phyloP scores from a whole-genome alignment of 495 filamentous ascomycete species.

The Friedmanniomyces simplex region DNA sequence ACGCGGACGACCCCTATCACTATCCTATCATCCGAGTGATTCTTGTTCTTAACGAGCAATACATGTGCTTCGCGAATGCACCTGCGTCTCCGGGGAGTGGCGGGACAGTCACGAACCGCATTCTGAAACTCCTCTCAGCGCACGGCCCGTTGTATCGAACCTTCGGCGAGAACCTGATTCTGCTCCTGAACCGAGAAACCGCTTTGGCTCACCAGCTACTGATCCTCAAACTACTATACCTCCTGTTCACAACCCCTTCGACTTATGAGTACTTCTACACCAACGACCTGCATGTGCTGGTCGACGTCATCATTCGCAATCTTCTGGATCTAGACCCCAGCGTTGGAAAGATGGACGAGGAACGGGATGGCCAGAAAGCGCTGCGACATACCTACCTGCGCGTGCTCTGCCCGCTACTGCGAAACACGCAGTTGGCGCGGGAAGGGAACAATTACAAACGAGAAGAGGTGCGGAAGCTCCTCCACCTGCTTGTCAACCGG shows the following conservation, averaged over 20 bases:
- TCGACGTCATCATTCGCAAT: conserved; percentile 94
- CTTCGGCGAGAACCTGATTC: conserved; percentile 95
- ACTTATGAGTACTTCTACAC: conserved; percentile 98
- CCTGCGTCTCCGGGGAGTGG: conserved; percentile 35
- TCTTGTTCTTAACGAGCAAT: conserved; percentile 96
- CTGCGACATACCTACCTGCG: conserved; percentile 96
- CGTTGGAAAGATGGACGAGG: conserved; percentile 41
- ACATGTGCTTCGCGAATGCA: conserved; percentile 65
- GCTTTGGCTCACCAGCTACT: conserved; percentile 88
- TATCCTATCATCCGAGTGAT: conserved; percentile 90
- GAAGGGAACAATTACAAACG: conserved; percentile 79
- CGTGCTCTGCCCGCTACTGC: conserved; percentile 79
- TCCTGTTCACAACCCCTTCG: conserved; percentile 80
- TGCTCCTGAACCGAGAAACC: conserved; percentile 85
- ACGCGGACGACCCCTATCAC: conserved; percentile 89
- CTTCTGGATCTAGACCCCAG: conserved; percentile 68
- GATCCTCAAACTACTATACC: conserved; percentile 88
- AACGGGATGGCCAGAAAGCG: conserved; percentile 38
- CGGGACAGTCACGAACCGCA: conserved; percentile 70
- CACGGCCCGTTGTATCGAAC: conserved; percentile 76
- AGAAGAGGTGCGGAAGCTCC: conserved; percentile 66
- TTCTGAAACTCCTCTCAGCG: conserved; percentile 77
- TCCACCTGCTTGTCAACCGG: conserved; percentile 48
- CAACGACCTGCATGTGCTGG: conserved; percentile 86
- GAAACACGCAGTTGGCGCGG: conserved; percentile 77